Evolutionary conservation across 2,329 filamentous ascomycete genomes (phyloP), one percentile per base, ranked within the genome.

Genomic region (Stylonectria norvegica): DNA sequence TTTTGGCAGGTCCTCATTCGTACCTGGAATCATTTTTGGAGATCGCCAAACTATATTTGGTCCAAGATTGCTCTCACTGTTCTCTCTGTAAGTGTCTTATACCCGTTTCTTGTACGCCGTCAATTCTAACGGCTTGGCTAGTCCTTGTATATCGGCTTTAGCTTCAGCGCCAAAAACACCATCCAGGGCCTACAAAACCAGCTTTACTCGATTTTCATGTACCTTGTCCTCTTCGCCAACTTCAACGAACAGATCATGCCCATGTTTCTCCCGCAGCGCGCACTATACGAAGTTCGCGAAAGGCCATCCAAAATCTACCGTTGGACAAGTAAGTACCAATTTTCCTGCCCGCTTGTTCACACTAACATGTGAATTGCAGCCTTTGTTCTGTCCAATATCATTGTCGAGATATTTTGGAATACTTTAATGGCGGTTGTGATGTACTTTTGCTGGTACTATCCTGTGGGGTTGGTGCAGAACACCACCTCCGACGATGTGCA

Each of bases 141-240:
- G 55, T 55, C 55, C 0, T 68, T 86, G 2, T 86, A 85, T 58
- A 79, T 86, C 38, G 83, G 81, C 2, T 83, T 84, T 57, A 81
- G 76, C 1, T 83, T 85, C 58, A 81, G 71, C 8, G 75, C 74
- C 49, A 78, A 52, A 3, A 58, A 57, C 2, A 54, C 73, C 1
- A 66, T 79, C 10, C 78, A 83, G 46, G 83, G 82, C 4, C 67
- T 86, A 3, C 81, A 85, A 52, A 83, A 85, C 57, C 78, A 83
- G 33, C 72, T 86, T 53, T 86, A 85, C 56, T 71, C 72, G 39
- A 78, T 84, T 32, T 86, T 86, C 62, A 81, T 85, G 78, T 65
- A 82, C 33, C 65, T 78, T 46, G 84, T 79, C n/a, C 78, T 86
- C 55, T 86, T 86, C 56, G 75, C 76, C 34, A 55, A 49, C 16